phyloP scores from a whole-genome alignment of 805 yeast species.

The Candida chauliodis region DNA sequence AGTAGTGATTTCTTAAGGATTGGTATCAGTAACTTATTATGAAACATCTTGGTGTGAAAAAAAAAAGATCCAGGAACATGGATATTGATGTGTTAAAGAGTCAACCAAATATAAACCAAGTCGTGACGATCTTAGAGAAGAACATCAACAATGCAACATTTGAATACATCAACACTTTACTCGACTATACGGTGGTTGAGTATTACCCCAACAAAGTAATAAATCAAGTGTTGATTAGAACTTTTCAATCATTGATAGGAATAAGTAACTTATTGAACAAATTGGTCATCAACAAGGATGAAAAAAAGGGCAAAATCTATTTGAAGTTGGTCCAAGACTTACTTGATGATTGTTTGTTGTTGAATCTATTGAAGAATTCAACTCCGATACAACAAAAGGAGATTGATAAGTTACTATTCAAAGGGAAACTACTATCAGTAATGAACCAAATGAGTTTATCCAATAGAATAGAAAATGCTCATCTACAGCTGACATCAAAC shows the following conservation, averaged over 20 bases:
- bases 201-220: slow-evolving; percentile 18
- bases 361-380: slow-evolving; percentile 1
- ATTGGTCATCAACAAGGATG: slow-evolving; percentile 7
- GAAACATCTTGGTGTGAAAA: not conserved
- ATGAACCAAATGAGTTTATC: slow-evolving; percentile 19
- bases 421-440: slow-evolving; percentile 25
- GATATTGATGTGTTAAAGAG: slow-evolving; percentile 10
- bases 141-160: not conserved
- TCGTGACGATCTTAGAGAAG: slow-evolving; percentile 3
- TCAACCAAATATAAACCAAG: slow-evolving; percentile 6
- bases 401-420: slow-evolving; percentile 35
- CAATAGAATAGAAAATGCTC: slow-evolving; percentile 7
- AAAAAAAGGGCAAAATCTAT: not conserved
- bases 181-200: slow-evolving; percentile 34
- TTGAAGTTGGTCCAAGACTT: slow-evolving; percentile 2
- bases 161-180: slow-evolving; percentile 16
- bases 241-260: slow-evolving; percentile 25
- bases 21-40: not conserved
- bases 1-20: too few species aligned
- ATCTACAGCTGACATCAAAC: slow-evolving; percentile 14
- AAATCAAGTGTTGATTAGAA: slow-evolving; percentile 4
- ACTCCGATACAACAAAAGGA: slow-evolving; percentile 21
- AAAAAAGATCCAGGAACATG: slow-evolving; percentile 5
- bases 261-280: slow-evolving; percentile 28
- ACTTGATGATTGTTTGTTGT: slow-evolving; percentile 4